Conservation (phyloP, 2,329 filamentous ascomycete species). For the Elsinoe necatrix region DNA sequence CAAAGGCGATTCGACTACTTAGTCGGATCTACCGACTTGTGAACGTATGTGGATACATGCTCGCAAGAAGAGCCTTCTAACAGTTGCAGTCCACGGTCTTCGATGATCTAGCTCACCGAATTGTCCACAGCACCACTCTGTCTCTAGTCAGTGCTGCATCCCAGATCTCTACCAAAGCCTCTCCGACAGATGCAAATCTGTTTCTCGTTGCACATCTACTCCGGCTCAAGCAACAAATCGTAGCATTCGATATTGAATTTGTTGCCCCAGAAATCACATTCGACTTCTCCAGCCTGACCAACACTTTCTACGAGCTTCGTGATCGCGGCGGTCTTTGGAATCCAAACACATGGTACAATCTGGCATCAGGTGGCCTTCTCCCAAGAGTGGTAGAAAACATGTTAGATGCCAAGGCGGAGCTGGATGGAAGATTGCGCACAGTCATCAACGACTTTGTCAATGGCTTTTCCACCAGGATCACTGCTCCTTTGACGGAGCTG, state of each 20-base stretch:
- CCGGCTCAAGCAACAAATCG: conserved; percentile 88
- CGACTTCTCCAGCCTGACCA: conserved; percentile 58
- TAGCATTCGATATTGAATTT: conserved; percentile 87
- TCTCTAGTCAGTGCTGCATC: conserved; percentile 69
- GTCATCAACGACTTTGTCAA: conserved; percentile 61
- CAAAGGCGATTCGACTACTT: conserved; percentile 59
- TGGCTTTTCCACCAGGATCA: conserved; percentile 50
- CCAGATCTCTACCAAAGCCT: conserved; percentile 54
- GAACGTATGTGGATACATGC: conserved; percentile 41
- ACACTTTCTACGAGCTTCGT: conserved; percentile 59
- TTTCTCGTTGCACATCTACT: conserved; percentile 94
- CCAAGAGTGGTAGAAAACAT: conserved; percentile 62
- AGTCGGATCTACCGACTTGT: conserved; percentile 62
- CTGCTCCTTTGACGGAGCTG: conserved; percentile 35
- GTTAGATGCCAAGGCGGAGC: conserved; percentile 61
- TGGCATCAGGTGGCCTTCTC: conserved; percentile 46
- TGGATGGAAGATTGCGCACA: conserved; percentile 53
- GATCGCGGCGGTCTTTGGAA: conserved; percentile 59
- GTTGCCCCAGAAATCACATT: conserved; percentile 57
- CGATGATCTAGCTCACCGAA: conserved; percentile 65
- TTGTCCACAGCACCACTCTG: conserved; percentile 82
- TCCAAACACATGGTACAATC: conserved; percentile 51
- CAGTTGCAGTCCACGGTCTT: conserved; percentile 53
- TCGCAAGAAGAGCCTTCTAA: conserved; percentile 19
- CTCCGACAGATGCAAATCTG: conserved; percentile 67